Evolutionary conservation across 163 green algal species (phyloP).

Genomic region (Trebouxia gelatinosa): DNA sequence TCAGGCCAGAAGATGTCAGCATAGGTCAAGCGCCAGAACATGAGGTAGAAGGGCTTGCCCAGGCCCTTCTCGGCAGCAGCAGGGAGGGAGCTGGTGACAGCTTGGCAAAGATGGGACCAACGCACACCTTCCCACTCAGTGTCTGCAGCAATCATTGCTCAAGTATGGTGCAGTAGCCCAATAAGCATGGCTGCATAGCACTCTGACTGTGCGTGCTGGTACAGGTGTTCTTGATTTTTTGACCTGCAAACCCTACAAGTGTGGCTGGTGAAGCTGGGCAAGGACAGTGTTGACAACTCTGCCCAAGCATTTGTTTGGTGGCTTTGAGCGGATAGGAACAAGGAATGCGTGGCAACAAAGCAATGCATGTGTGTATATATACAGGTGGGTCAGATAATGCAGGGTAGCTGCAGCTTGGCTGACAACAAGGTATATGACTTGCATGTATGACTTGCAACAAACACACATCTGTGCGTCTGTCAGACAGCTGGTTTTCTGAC

Average conservation of each 20-base stretch:
- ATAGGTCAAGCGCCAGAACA: slow-evolving; percentile 33
- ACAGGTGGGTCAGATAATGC: no score
- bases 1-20: slow-evolving; percentile 20
- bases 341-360: no score
- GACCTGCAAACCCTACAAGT: no score
- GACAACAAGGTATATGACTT: no score
- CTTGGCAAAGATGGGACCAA: slow-evolving; percentile 24
- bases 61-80: neutral
- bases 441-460: neutral
- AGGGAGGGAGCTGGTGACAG: neutral
- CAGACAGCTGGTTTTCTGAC: no score
- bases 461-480: no score
- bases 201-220: neutral
- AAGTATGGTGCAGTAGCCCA: neutral
- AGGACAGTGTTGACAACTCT: neutral
- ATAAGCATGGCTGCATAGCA: neutral
- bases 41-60: slow-evolving; percentile 26
- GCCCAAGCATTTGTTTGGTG: no score
- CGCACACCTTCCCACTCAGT: neutral
- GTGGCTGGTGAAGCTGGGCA: neutral
- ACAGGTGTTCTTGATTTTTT: no score
- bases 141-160: neutral
- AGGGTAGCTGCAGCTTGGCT: no score
- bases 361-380: no score
- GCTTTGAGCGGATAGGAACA: no score